These are phyloP conservation scores for Termitomyces sp. DNA, from an alignment of 768 basidiomycete genomes.

Conservation along the genomic window DNA sequence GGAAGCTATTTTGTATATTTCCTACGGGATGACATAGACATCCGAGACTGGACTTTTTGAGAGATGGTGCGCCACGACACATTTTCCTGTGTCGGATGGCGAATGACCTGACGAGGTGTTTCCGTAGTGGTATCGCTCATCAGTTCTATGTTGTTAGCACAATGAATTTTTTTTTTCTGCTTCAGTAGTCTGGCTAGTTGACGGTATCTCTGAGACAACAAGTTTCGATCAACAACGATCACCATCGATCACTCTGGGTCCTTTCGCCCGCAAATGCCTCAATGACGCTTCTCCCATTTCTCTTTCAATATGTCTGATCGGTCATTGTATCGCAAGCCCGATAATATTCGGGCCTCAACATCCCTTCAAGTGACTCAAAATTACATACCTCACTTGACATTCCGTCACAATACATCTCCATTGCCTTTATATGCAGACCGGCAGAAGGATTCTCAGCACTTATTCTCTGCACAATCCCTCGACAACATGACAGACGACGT, in stretches of 20 bases:
- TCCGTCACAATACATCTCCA: slow-evolving; percentile 3
- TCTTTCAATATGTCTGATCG: neutral
- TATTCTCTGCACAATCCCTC: neutral
- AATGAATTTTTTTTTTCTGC: neutral
- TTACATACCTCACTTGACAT: neutral
- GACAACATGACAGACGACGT: neutral
- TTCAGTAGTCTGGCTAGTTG: neutral
- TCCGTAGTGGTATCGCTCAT: neutral
- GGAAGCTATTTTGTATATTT: neutral
- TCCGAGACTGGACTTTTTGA: neutral
- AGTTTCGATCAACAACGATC: neutral
- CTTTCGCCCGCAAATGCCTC: neutral
- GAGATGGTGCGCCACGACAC: neutral
- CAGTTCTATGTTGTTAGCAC: neutral
- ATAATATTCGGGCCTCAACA: neutral
- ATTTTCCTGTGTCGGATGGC: neutral
- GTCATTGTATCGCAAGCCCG: neutral
- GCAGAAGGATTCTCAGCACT: neutral
- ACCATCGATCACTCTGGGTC: neutral
- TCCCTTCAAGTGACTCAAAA: neutral
- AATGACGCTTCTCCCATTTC: neutral
- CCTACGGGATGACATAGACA: neutral
- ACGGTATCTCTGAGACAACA: neutral
- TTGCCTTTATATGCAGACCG: neutral
- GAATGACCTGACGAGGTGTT: neutral